Evolutionary conservation across 1,139 yeast genomes (phyloP), one percentile per base, ranked within the genome.

Genomic region (Meyerozyma smithsonii): DNA sequence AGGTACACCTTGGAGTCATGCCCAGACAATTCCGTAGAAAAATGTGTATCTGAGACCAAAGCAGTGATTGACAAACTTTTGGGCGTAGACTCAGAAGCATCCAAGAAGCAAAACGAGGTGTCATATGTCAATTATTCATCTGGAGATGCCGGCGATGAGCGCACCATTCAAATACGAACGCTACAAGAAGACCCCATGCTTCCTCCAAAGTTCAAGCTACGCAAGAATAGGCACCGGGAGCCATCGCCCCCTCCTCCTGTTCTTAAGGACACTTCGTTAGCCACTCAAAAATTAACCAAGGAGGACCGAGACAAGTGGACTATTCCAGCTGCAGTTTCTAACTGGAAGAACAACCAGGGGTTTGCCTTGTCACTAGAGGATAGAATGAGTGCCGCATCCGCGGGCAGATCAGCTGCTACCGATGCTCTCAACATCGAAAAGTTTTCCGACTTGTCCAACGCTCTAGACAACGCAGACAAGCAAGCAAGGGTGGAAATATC

Each of bases 261-360:
- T 12, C 51, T 70, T 34, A 66, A 66, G 42, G 48, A 51, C 28
- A 46, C 54, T 11, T 51, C 49, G 32, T 48, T 51, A 3, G 43
- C 50, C 0, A 53, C 55, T 24, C 47, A 51, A 4, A 79, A 74
- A 49, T 58, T 84, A n/a, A 77, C 92, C 0, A 79, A 80, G 32
- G 88, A 84, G 50, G 96, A 89, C 43, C 83, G 81, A 44, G 81
- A 77, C 28, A 76, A 79, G 45, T 92, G 97, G 97, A 74, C 75
- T 38, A 88, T 92, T 21, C 97, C 98, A 0, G 83, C 96, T 0
- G 89, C 95, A 1, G 77, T 92, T 1, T 90, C 97, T 1, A 89
- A 88, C 58, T 92, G 98, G 98, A 90, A 90, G 59, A 92, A 92
- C 58, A 88, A 92, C 19, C 84, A 85, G 49, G 97, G 98, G 4